Percentiles rank a stretch among this genome's conserved stretches.
phyloP scores from a whole-genome alignment of 441 rosid species.

The Manihot esculenta region DNA sequence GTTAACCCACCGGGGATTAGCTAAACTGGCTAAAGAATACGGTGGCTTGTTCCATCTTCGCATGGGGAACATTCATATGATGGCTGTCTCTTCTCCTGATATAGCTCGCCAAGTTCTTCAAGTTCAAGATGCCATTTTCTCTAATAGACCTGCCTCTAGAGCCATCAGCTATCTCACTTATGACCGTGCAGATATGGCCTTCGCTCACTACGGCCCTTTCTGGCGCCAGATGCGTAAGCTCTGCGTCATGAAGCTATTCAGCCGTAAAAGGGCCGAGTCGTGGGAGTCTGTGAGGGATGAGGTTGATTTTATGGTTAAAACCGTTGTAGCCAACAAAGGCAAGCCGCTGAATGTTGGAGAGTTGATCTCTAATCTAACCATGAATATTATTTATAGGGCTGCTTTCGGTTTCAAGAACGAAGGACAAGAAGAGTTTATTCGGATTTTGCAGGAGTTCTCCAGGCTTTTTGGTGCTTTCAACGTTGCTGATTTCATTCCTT shows the following conservation, averaged over 20 bases:
- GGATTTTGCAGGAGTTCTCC: conserved; percentile 86
- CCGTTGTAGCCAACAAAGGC: conserved; percentile 46
- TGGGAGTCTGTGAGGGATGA: conserved; percentile 93
- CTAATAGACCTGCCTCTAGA: conserved; percentile 80
- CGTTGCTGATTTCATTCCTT: conserved; percentile 81
- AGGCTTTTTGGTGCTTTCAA: conserved; percentile 95
- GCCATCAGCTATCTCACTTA: conserved; percentile 86
- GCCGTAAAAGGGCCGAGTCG: conserved; percentile 89
- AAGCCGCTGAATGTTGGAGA: conserved; percentile 70
- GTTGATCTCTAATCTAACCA: conserved; percentile 61
- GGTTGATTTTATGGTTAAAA: conserved; percentile 52
- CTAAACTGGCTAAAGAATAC: conserved; percentile 52
- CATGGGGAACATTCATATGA: conserved; percentile 76
- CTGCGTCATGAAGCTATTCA: conserved; percentile 83
- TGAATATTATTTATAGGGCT: conserved; percentile 72
- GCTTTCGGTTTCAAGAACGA: conserved; percentile 70
- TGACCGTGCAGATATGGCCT: conserved; percentile 92
- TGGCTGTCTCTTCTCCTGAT: conserved; percentile 68
- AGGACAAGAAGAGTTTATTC: conserved; percentile 74
- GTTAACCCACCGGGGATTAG: conserved; percentile 84
- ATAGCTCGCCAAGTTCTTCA: conserved; percentile 79
- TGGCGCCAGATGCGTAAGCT: conserved; percentile 98
- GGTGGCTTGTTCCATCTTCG: conserved; percentile 80
- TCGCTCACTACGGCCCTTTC: conserved; percentile 91
- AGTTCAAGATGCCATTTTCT: conserved; percentile 76